Conservation (phyloP, 805 yeast species). For the Barnettozyma siamensis region DNA sequence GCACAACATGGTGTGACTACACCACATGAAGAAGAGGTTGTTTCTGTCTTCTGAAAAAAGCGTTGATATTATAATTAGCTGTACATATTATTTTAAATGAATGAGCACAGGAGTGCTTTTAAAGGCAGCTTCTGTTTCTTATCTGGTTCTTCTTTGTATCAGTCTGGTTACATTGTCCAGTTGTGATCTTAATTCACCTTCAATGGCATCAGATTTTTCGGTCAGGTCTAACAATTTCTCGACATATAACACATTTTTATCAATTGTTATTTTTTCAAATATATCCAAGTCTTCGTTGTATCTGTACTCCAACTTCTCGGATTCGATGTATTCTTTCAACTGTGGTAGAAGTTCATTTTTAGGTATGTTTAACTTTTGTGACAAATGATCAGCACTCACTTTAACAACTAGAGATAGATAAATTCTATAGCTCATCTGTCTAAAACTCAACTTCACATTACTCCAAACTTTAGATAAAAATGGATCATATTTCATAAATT, state of each 20-base stretch:
- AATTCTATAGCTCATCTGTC: conserved; percentile 26
- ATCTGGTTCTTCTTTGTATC: not conserved
- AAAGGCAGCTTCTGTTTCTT: too few relatives aligned
- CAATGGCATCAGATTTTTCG: conserved; percentile 18
- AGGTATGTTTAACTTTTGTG: conserved; percentile 14
- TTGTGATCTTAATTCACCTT: conserved; percentile 8
- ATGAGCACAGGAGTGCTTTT: too few relatives aligned
- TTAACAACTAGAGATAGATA: conserved; percentile 29
- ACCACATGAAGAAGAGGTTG: conserved; percentile 36
- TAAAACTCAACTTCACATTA: conserved; percentile 21
- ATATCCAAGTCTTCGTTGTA: conserved; percentile 12
- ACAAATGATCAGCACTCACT: conserved; percentile 15
- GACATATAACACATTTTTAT: conserved; percentile 12
- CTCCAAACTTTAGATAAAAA: conserved; percentile 23
- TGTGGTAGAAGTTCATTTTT: conserved; percentile 13
- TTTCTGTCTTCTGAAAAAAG: conserved; percentile 16
- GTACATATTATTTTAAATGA: too few relatives aligned
- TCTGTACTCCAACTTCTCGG: conserved; percentile 9
- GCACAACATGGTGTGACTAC: conserved; percentile 58
- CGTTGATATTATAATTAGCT: too few relatives aligned
- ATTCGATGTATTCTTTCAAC: conserved; percentile 14
- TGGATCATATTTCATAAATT: conserved; percentile 8
- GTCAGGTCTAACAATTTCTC: conserved; percentile 17
- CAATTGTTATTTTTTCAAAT: conserved; percentile 10
- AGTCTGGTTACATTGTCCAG: conserved; percentile 1